Evolutionary conservation across 2,329 filamentous ascomycete species (phyloP).

Genomic region (Raffaelea arxii): DNA sequence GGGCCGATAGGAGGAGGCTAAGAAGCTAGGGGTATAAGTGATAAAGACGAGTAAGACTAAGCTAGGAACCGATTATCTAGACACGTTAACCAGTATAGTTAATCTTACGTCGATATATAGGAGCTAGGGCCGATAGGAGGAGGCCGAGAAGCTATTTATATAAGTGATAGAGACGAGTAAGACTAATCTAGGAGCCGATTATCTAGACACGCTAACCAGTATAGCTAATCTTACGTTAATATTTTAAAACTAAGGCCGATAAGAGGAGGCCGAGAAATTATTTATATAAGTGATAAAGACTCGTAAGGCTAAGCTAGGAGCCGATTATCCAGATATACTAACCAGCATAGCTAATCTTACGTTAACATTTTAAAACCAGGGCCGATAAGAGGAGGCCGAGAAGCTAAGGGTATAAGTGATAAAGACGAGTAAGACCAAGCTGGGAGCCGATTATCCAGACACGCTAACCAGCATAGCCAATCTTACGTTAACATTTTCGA

Average conservation of each 20-base stretch:
- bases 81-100: background rate
- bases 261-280: background rate
- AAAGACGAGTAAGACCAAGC: background rate
- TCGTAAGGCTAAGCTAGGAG: no score
- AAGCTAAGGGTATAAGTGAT: background rate
- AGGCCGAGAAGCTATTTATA: constrained; percentile 10
- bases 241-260: background rate
- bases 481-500: background rate
- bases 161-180: background rate
- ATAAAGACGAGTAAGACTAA: background rate
- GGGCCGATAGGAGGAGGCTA: constrained; percentile 10
- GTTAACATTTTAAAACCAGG: background rate
- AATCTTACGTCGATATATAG: background rate
- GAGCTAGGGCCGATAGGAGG: constrained; percentile 4
- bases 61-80: background rate
- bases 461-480: constrained; percentile 1
- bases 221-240: background rate
- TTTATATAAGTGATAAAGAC: no score
- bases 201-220: background rate
- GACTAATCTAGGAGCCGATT: background rate
- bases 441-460: constrained; percentile 1
- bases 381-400: constrained; percentile 1
- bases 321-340: background rate
- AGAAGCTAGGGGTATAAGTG: constrained; percentile 3
- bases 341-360: background rate